Evolutionary conservation across 148 eudicot genomes (phyloP).

Genomic region (Gaultheria prostrata): DNA sequence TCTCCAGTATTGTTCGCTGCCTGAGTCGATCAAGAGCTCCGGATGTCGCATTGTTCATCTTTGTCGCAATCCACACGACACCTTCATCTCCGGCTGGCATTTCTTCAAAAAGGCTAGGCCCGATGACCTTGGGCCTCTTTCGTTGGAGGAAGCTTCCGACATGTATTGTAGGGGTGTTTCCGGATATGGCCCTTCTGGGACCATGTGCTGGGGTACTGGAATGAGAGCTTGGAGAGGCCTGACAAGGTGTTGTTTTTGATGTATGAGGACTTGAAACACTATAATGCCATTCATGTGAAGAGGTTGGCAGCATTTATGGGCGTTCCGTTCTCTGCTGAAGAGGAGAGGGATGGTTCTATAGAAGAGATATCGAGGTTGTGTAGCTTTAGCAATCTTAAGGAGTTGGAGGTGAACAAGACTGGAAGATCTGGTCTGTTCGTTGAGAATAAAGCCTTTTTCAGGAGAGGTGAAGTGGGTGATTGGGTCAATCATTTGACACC

Average conservation of each 20-base stretch:
- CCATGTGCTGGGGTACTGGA: constrained; percentile 8
- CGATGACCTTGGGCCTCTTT: not conserved
- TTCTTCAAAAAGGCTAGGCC: not conserved
- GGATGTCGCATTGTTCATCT: constrained; percentile 1
- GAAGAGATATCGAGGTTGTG: constrained; percentile 1
- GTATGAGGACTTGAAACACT: not conserved
- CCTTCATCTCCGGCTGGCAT: not conserved
- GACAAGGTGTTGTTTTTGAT: not conserved
- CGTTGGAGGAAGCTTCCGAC: not conserved
- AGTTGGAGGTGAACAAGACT: constrained; percentile 2
- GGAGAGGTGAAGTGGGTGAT: constrained; percentile 48
- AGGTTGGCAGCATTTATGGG: constrained; percentile 1
- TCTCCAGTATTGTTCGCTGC: not conserved
- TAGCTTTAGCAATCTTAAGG: constrained; percentile 5
- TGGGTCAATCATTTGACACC: constrained; percentile 34
- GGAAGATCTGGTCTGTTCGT: not conserved
- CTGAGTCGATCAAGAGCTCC: not conserved
- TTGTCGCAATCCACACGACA: constrained; percentile 2
- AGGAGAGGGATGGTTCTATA: not conserved
- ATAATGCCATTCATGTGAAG: not conserved
- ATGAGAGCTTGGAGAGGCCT: constrained; percentile 3
- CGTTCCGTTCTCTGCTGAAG: not conserved
- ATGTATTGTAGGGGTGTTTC: not conserved
- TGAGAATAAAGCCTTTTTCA: constrained; percentile 44
- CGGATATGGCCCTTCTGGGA: not conserved